Evolutionary conservation across 2,329 filamentous ascomycete species (phyloP), one percentile per base, ranked within the genome.

Genomic region (Colletotrichum brevisporum): DNA sequence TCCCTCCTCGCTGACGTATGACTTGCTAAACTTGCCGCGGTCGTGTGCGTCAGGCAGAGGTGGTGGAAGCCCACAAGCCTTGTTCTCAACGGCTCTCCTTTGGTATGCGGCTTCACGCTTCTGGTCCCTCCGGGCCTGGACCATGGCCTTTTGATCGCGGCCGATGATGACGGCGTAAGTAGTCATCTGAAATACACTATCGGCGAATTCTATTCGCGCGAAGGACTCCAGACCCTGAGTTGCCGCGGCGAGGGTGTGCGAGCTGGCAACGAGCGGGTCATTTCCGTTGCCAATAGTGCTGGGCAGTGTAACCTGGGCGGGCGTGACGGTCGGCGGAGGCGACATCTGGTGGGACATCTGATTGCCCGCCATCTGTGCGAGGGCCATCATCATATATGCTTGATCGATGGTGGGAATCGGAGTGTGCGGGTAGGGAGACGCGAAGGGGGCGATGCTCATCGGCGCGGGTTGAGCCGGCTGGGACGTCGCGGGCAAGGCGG

Each of bases 101-200:
- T 80, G 79, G 71, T 85, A 83, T 59, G 83, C 81, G 47, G 84
- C 82, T 41, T 81, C 79, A 41, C 84, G 81, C 69, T 80, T 84
- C 75, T 87, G 84, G 67, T 89, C 84, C 63, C 82, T 81, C 52
- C 84, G 83, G 24, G 88, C 88, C 73, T 88, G 84, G 63, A 85
- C 80, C 72, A 89, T 79, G 10, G 89, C 89, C 60, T 84, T 81
- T 74, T 90, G 85, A 78, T 94, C 92, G 70, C 92, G 90, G 63
- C 92, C 92, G 31, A 95, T 88, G 65, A 92, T 88, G 73, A 94
- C 87, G 60, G 88, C 86, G 74, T 91, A 91, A 1, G 91, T 94
- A 59, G 90, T 93, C 89, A 95, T 92, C 79, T 93, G 92, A 78
- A 93, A 94, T 64, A 90, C 87, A 76, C 92, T 91, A 82, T 95